phyloP scores from a whole-genome alignment of 176 grass and related monocot species.

The Juncus effusus region DNA sequence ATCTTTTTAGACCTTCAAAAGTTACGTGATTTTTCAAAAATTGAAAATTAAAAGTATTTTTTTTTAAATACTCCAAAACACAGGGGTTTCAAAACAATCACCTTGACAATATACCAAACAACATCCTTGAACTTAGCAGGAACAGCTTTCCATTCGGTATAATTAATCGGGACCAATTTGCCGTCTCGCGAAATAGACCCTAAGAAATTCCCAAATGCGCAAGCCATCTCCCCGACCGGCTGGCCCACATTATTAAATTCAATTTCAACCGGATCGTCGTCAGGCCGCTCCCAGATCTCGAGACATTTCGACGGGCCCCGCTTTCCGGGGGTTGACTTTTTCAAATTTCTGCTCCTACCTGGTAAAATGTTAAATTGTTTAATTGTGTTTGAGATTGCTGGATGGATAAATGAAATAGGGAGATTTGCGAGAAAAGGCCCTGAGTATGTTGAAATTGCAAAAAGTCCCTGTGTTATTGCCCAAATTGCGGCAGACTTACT shows the following conservation, averaged over 20 bases:
- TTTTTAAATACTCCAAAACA: conserved; percentile 27
- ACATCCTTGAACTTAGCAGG: conserved; percentile 45
- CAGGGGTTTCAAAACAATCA: conserved; percentile 2
- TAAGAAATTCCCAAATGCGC: conserved; percentile 34
- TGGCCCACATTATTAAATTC: conserved; percentile 34
- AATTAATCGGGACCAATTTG: conserved; percentile 33
- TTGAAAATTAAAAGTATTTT: not conserved
- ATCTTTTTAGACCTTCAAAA: not conserved
- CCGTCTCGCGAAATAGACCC: conserved; percentile 45
- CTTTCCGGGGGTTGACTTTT: conserved; percentile 6
- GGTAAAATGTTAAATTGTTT: not conserved
- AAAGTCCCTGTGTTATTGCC: too few species aligned
- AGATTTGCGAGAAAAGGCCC: too few species aligned
- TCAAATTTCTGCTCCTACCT: not conserved
- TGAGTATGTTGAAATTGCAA: too few species aligned
- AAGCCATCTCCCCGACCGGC: conserved; percentile 37
- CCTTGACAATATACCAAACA: conserved; percentile 39
- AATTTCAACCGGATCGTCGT: conserved; percentile 33
- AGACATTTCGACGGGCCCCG: conserved; percentile 35
- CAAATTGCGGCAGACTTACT: too few species aligned
- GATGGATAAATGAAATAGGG: too few species aligned
- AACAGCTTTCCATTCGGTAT: conserved; percentile 34
- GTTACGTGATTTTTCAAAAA: not conserved
- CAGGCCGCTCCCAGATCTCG: conserved; percentile 42
- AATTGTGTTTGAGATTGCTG: too few species aligned